Conservation (phyloP, 805 yeast species). For the Clavispora carvajalis region DNA sequence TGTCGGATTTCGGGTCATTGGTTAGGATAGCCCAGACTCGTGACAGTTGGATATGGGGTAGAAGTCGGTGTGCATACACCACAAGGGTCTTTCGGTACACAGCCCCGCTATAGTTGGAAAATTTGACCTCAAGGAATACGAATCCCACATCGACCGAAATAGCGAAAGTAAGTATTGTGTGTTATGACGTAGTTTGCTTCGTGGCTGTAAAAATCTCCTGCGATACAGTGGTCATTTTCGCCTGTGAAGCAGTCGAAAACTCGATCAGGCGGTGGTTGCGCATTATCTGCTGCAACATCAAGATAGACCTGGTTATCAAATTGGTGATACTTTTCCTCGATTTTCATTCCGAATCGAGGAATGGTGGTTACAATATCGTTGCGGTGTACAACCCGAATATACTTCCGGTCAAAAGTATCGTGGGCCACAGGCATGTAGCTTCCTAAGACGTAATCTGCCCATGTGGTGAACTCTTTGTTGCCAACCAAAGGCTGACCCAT, state of each 20-base stretch:
- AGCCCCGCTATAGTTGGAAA: not conserved
- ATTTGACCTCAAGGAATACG: not conserved
- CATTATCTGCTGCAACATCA: conserved; percentile 23
- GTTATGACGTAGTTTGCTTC: conserved; percentile 20
- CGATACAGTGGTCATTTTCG: conserved; percentile 25
- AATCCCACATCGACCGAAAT: conserved; percentile 28
- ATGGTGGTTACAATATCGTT: conserved; percentile 25
- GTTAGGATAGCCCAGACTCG: not conserved
- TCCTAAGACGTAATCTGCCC: conserved; percentile 32
- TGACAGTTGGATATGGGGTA: too few relatives aligned
- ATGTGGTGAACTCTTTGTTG: conserved; percentile 30
- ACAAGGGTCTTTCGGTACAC: not conserved
- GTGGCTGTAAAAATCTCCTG: conserved; percentile 21
- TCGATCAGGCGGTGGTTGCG: conserved; percentile 20
- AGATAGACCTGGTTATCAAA: conserved; percentile 36
- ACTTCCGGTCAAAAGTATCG: conserved; percentile 15
- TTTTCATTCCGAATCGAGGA: conserved; percentile 16
- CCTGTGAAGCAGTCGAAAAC: conserved; percentile 32
- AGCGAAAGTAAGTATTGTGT: conserved; percentile 36
- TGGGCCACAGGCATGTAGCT: conserved; percentile 19
- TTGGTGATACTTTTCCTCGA: conserved; percentile 20
- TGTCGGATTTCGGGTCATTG: conserved; percentile 10
- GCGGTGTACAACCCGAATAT: conserved; percentile 22
- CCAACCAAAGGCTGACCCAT: conserved; percentile 45
- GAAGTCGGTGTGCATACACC: not conserved